Evolutionary conservation across 305 asterid species (phyloP).

Genomic region (Rubia balearica): DNA sequence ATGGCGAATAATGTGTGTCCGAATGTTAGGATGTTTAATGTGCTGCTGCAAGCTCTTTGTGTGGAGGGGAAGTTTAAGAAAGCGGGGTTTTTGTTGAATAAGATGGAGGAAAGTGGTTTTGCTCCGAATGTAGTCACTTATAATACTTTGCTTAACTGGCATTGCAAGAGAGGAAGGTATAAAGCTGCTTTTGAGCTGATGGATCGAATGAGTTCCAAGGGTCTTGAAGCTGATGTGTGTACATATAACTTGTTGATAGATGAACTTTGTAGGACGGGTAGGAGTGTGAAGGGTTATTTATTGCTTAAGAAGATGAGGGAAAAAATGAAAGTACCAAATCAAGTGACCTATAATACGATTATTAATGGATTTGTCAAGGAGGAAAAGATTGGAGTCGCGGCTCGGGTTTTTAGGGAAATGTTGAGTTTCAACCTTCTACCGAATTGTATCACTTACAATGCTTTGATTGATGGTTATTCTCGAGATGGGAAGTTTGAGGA

Average conservation of each 20-base stretch:
- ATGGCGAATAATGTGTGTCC: slow-evolving; percentile 53
- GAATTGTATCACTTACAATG: slow-evolving; percentile 58
- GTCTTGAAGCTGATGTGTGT: slow-evolving; percentile 61
- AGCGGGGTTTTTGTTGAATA: slow-evolving; percentile 52
- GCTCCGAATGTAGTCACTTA: slow-evolving; percentile 70
- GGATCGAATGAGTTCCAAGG: slow-evolving; percentile 67
- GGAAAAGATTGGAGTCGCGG: slow-evolving; percentile 60
- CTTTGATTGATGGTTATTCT: slow-evolving; percentile 65
- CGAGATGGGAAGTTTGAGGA: slow-evolving; percentile 49
- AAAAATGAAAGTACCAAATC: slow-evolving; percentile 60
- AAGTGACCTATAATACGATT: slow-evolving; percentile 74
- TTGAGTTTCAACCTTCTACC: slow-evolving; percentile 45
- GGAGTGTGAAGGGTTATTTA: slow-evolving; percentile 69
- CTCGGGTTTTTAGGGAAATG: slow-evolving; percentile 65
- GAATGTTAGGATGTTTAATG: slow-evolving; percentile 58
- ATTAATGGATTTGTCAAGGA: slow-evolving; percentile 70
- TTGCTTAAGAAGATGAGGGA: slow-evolving; percentile 58
- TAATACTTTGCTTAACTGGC: slow-evolving; percentile 76
- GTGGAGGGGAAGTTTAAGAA: slow-evolving; percentile 56
- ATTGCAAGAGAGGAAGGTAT: slow-evolving; percentile 63
- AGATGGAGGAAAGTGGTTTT: slow-evolving; percentile 87
- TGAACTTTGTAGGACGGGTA: slow-evolving; percentile 54
- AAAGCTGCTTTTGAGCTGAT: slow-evolving; percentile 56
- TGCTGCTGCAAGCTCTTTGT: slow-evolving; percentile 64
- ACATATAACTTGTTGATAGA: slow-evolving; percentile 72